phyloP scores from a whole-genome alignment of 495 filamentous ascomycete species.

The Wilcoxina mikolae region DNA sequence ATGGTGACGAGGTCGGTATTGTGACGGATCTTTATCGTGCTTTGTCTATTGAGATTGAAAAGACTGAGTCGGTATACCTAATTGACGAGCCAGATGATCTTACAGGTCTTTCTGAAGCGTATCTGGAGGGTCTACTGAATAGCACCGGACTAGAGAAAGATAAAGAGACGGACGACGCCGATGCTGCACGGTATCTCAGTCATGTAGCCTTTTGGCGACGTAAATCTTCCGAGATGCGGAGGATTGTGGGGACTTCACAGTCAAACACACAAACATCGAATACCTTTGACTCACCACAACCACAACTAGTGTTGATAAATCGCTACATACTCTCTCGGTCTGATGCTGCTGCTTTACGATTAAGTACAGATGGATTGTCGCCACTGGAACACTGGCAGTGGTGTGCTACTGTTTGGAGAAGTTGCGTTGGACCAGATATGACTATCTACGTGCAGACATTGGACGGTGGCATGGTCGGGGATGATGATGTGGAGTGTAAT shows the following conservation, averaged over 20 bases:
- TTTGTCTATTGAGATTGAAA: constrained; percentile 16
- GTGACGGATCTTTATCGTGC: constrained; percentile 21
- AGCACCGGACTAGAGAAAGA: constrained; percentile 6
- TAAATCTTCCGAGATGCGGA: constrained; percentile 19
- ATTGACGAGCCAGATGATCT: constrained; percentile 22
- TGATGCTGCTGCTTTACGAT: constrained; percentile 53
- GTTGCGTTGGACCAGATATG: constrained; percentile 71
- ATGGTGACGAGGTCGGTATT: constrained; percentile 38
- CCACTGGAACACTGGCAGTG: constrained; percentile 94
- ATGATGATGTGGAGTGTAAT: constrained; percentile 19
- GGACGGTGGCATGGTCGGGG: constrained; percentile 11
- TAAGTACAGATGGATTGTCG: constrained; percentile 61
- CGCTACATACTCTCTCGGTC: constrained; percentile 49
- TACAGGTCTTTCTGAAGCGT: background rate
- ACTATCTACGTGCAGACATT: constrained; percentile 47
- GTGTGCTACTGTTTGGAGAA: constrained; percentile 90
- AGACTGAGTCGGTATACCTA: constrained; percentile 16
- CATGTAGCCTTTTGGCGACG: constrained; percentile 22
- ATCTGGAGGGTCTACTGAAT: background rate
- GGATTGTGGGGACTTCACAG: constrained; percentile 10
- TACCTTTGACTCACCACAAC: constrained; percentile 25
- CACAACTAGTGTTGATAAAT: constrained; percentile 21
- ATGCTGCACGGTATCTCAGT: constrained; percentile 16
- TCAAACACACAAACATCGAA: background rate
- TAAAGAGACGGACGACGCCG: constrained; percentile 12